These are phyloP conservation scores for Diaporthe citriasiana DNA, from an alignment of 2,329 filamentous ascomycete genomes.

Conservation along the genomic window DNA sequence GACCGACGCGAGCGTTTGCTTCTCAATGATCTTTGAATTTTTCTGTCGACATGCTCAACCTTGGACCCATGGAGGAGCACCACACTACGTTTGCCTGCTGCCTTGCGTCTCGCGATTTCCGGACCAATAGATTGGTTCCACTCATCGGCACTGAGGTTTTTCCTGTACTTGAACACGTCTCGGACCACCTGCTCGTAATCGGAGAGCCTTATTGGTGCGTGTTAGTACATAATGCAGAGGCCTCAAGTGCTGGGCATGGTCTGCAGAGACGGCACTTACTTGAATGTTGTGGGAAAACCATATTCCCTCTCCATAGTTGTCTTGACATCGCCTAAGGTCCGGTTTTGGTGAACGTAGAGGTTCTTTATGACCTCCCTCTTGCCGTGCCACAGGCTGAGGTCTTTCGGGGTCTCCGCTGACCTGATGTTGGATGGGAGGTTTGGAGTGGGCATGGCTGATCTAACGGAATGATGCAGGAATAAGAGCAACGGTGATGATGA, in stretches of 20 bases:
- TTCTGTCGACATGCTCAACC: background rate
- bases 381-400: background rate
- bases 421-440: background rate
- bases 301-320: background rate
- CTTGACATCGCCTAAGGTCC: background rate
- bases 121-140: background rate
- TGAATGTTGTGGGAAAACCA: background rate
- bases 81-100: background rate
- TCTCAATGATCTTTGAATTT: background rate
- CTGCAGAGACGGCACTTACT: too few species aligned
- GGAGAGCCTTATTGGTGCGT: background rate
- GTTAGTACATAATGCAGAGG: too few species aligned
- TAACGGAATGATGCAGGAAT: background rate
- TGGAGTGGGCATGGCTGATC: background rate
- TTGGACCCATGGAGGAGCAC: background rate
- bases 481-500: too few species aligned
- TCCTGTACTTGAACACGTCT: background rate
- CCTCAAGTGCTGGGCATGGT: too few species aligned
- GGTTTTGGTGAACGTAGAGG: background rate
- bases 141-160: background rate
- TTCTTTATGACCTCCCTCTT: background rate
- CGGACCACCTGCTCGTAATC: background rate
- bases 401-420: background rate
- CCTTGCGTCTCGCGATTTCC: background rate
- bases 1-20: background rate